Evolutionary conservation across 2,329 filamentous ascomycete genomes (phyloP), one percentile per base, ranked within the genome.

Genomic region (Hirsutella minnesotensis): DNA sequence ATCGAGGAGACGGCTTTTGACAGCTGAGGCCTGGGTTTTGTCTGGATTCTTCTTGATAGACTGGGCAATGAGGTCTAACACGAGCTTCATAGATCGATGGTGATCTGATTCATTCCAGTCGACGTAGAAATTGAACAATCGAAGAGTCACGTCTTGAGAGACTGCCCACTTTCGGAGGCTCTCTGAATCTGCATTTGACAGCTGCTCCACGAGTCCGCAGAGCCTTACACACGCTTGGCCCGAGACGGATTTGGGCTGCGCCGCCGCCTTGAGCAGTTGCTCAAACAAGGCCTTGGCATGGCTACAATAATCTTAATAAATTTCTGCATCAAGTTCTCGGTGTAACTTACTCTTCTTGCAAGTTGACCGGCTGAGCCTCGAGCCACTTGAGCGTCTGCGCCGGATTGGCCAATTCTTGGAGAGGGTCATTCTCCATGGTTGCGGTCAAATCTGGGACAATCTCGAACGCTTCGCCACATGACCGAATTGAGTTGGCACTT

Each of bases 41-140:
- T 66, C 56, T 0, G 74, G 69, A 46, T 80, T 77, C 43, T 62
- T 67, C 39, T 57, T 55, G 33, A 77, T 62, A 16, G 77, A 66
- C 42, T 67, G 65, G 5, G 68, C 65, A 19, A 81, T 60, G 18
- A 79, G 61, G 49, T 82, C 77, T 27, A 81, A 64, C 4, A 80
- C 70, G 45, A 80, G 67, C 47, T 72, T 73, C 72, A 81, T 75
- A 30, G 77, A 77, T 10, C 78, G 67, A 51, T 80, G 74, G 46
- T 77, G 73, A 52, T 81, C 77, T 44, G 74, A 75, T 52, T 81
- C 78, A 51, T 79, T 80, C 76, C 77, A 81, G 51, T 81, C 77
- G 40, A 81, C 64, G 53, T 77, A 83, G 52, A 79, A 81, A 42
- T 72, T 63, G 59, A 81, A 79, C 20, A 82, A 60, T 41, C 63